Base-by-base conservation (phyloP, 331 rosid genomes). In the Phaseolus coccineus region DNA sequence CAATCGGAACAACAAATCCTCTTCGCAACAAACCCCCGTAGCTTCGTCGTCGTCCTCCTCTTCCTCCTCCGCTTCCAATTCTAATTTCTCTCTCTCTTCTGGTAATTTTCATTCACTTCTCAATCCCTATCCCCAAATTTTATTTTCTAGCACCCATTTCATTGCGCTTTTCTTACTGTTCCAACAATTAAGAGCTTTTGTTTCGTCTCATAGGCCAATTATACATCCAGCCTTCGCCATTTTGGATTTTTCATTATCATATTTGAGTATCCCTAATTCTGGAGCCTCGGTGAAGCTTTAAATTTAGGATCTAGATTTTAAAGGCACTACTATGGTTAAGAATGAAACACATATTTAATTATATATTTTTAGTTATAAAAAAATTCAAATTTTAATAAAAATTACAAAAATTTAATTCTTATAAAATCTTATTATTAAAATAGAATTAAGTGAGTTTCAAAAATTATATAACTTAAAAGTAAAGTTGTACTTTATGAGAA, bases 61-160 rank as follows among this genome's bases (percentile, higher is more conserved):
- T 57, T 77, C 80, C 25, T 44, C 83, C 28, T 75, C 84, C 0
- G 3, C 80, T 11, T 81, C 84, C 40, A 71, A 33, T 30, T 79
- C 82, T 27, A 51, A 3, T 71, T 56, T 72, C 56, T 67, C 30
- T 73, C 78, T 80, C 35, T 28, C 84, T 83, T 73, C 84, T 39
- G 84, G 81, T 86, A 77, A 57, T 0, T 82, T 8, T 7, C 1
- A 31, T 55, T 44, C 4, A 3, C 5, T 30, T 31, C 16, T 80
- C 15, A 42, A 11, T 65, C 52, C 53, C 24, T 11, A 8, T 46
- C 16, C 51, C 16, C 51, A 10, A 10, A 46, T 11, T 44, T 44
- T 44, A 44, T 44, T 44, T 44, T 44, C 3, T 44, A 44, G 0
- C 48, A 44, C 13, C 48, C 2, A 42, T 42, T 46, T 39, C 40